phyloP scores from a whole-genome alignment of 192 early-diverging fungal species.

The Linnemannia zychae region DNA sequence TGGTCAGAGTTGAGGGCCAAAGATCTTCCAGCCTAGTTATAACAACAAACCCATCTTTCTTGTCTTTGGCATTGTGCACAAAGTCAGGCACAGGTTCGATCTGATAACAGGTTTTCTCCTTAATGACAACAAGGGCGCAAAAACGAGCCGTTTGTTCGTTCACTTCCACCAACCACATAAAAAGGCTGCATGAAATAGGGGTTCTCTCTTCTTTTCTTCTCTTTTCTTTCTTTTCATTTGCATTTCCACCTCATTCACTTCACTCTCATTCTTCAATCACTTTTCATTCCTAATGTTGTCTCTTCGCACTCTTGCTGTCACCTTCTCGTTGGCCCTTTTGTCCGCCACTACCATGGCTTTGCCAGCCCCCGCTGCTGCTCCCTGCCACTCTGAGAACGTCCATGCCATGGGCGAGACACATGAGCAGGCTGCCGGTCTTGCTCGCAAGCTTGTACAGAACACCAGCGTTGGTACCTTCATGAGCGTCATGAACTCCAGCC shows the following conservation, averaged over 20 bases:
- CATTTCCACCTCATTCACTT: not conserved
- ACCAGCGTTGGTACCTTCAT: slow-evolving; percentile 56
- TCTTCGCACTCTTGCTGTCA: slow-evolving; percentile 19
- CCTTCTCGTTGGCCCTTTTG: slow-evolving; percentile 25
- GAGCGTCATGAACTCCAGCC: slow-evolving; percentile 43
- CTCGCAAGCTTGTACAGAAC: slow-evolving; percentile 46
- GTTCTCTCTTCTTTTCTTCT: not conserved
- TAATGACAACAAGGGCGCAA: not conserved
- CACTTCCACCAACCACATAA: not conserved
- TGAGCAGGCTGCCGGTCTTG: slow-evolving; percentile 48
- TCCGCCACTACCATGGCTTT: slow-evolving; percentile 21
- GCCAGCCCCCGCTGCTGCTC: slow-evolving; percentile 1
- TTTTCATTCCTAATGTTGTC: slow-evolving; percentile 23
- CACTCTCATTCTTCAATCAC: slow-evolving; percentile 13
- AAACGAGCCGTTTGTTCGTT: not conserved
- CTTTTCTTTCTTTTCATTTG: not conserved
- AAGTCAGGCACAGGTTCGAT: not conserved
- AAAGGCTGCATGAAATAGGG: not conserved
- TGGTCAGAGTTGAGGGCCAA: not conserved
- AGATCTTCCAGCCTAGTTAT: not conserved
- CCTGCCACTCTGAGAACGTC: slow-evolving; percentile 3
- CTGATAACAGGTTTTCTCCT: not conserved
- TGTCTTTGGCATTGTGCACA: no score
- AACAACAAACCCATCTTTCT: not conserved
- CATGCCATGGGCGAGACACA: slow-evolving; percentile 31